phyloP scores from a whole-genome alignment of 1,284 basidiomycete genomes.

The Moesziomyces aphidis region DNA sequence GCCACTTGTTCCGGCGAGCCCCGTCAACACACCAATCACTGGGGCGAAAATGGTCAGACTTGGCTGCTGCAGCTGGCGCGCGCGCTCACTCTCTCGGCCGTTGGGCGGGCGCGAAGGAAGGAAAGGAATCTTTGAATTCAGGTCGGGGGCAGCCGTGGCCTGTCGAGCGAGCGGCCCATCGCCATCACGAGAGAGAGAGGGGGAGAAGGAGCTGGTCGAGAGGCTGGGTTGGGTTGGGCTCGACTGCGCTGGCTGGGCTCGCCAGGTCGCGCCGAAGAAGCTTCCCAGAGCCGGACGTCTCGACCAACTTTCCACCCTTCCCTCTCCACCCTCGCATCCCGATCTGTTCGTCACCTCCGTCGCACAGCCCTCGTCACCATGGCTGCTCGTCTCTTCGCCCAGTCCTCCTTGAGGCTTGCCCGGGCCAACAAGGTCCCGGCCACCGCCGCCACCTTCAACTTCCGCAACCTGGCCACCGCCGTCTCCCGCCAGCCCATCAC shows the following conservation, averaged over 20 bases:
- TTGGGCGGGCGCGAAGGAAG: conserved; percentile 15
- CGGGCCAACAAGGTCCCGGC: conserved; percentile 46
- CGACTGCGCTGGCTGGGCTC: neutral
- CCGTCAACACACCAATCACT: conserved; percentile 20
- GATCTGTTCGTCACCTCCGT: conserved; percentile 5
- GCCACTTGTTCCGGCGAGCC: conserved; percentile 5
- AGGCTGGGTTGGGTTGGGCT: neutral
- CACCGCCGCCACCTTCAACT: conserved; percentile 42
- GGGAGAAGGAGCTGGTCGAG: too few relatives aligned
- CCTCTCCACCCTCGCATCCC: conserved; percentile 8
- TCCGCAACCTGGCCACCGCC: conserved; percentile 52
- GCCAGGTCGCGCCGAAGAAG: conserved; percentile 2
- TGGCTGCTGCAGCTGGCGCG: neutral
- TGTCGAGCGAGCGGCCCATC: conserved; percentile 4
- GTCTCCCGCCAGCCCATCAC: conserved; percentile 59
- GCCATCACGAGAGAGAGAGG: conserved; percentile 1
- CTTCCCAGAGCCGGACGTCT: conserved; percentile 6
- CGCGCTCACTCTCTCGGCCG: conserved; percentile 4
- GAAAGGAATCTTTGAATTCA: conserved; percentile 16
- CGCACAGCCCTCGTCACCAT: conserved; percentile 38
- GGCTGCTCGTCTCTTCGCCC: conserved; percentile 56
- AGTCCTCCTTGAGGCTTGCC: conserved; percentile 53
- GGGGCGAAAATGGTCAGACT: conserved; percentile 27
- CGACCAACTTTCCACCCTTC: conserved; percentile 3
- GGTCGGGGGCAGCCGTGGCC: neutral